Evolutionary conservation across 345 rosid genomes (phyloP).

Genomic region (Ricinus communis): DNA sequence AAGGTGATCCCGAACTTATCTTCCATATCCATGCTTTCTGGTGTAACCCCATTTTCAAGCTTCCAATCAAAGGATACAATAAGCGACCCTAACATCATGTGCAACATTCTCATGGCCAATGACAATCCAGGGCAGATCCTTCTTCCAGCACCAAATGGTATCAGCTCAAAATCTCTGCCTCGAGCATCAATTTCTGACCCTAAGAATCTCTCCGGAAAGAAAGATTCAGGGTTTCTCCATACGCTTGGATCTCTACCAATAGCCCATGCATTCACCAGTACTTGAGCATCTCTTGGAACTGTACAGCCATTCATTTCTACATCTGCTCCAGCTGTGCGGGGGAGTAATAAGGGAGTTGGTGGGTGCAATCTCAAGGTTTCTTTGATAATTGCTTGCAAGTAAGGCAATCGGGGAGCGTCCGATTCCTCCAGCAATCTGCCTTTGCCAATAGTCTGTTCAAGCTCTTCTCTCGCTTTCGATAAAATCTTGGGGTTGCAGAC

Average conservation of each 20-base stretch:
- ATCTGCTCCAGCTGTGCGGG: background rate
- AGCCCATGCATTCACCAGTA: constrained; percentile 7
- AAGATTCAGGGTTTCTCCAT: background rate
- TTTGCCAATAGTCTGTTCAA: background rate
- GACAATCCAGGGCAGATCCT: constrained; percentile 12
- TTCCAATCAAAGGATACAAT: constrained; percentile 12
- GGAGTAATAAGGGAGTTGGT: background rate
- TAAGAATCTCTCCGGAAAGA: constrained; percentile 7
- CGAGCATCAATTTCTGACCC: background rate
- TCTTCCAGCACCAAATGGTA: constrained; percentile 13
- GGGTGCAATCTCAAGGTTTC: constrained; percentile 6
- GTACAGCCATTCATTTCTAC: background rate
- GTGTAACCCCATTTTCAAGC: constrained; percentile 1
- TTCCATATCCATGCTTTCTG: constrained; percentile 11
- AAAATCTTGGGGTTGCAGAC: background rate
- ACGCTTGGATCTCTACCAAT: background rate
- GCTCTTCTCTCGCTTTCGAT: background rate
- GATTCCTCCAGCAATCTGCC: background rate
- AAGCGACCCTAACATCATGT: background rate
- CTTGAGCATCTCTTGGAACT: constrained; percentile 11
- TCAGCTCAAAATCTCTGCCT: background rate
- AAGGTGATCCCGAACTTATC: constrained; percentile 6
- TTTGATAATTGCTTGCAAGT: background rate
- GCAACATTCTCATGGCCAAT: background rate
- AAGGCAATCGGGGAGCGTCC: background rate